These are phyloP conservation scores for Umbelopsis sp. DNA, from an alignment of 192 early-diverging fungal species.

Conservation along the genomic window DNA sequence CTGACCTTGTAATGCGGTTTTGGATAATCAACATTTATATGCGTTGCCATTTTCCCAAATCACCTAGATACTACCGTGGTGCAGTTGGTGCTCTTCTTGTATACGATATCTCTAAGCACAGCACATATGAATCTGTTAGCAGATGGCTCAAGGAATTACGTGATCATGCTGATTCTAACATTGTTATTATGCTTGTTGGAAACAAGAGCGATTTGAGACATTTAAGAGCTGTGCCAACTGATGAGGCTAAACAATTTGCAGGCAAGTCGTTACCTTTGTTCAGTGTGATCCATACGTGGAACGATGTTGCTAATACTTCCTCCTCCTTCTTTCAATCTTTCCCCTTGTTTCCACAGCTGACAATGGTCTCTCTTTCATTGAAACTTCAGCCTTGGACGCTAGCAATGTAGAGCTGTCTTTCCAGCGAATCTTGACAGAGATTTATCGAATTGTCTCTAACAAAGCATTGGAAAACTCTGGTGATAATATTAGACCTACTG, in stretches of 20 bases:
- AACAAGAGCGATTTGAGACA: slow-evolving; percentile 99
- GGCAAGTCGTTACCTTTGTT: slow-evolving; percentile 46
- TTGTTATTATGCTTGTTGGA: slow-evolving; percentile 98
- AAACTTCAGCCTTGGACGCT: slow-evolving; percentile 96
- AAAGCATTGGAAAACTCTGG: slow-evolving; percentile 87
- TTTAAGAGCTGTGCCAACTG: slow-evolving; percentile 93
- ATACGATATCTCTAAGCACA: slow-evolving; percentile 97
- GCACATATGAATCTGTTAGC: slow-evolving; percentile 93
- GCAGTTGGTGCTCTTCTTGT: slow-evolving; percentile 96
- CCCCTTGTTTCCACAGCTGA: slow-evolving; percentile 56
- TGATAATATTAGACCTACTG: slow-evolving; percentile 70
- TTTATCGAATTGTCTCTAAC: slow-evolving; percentile 97
- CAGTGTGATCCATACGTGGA: slow-evolving; percentile 1
- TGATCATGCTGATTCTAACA: slow-evolving; percentile 97
- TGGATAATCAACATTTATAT: background rate
- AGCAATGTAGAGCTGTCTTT: slow-evolving; percentile 98
- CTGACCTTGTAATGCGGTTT: background rate
- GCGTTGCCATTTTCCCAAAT: background rate
- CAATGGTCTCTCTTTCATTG: slow-evolving; percentile 95
- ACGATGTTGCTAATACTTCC: background rate
- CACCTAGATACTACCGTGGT: slow-evolving; percentile 87
- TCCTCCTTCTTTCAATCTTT: background rate
- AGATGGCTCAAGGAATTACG: slow-evolving; percentile 99
- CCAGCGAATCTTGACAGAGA: slow-evolving; percentile 94
- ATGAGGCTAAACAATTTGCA: slow-evolving; percentile 98